Evolutionary conservation across 345 rosid species (phyloP), one percentile per base, ranked within the genome.

Genomic region (Conringia planisiliqua): DNA sequence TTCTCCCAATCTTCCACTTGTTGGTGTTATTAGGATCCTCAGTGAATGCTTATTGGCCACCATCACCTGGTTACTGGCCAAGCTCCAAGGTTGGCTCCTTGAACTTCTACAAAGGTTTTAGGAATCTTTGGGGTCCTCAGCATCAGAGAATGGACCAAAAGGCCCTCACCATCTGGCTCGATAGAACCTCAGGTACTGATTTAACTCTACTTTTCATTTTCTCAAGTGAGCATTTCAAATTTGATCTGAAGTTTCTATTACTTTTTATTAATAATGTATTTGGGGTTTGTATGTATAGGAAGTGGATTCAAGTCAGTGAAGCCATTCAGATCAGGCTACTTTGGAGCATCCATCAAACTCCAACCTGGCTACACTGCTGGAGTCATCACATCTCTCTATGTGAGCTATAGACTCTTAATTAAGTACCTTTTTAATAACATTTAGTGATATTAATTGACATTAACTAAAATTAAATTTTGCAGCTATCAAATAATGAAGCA

Each of bases 321-420:
- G 54, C 89, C 97, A 46, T 95, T 90, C 62, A 90, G 91, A 62
- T 92, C 98, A 29, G 97, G 99, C 6, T 92, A 92, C 76, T 95
- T 95, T 74, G 97, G 93, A 38, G 92, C 98, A 7, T 84, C 90
- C 57, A 85, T 95, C 59, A 90, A 86, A 79, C 88, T 95, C 57
- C 99, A 95, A 35, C 83, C 94, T 18, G 99, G 99, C 6, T 95
- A 95, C 78, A 90, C 96, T 20, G 99, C 98, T 1, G 99, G 99
- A 58, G 99, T 95, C 55, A 92, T 92, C 33, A 95, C 97, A 73
- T 84, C 99, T 51, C 87, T 95, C 68, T 92, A 95, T 79, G 98
- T 92, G 72, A 52, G 42, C 64, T 16, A 76, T 44, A 60, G 0
- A 62, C 43, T 48, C 63, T 57, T 42, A 50, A 16, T 75, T 48